phyloP scores from a whole-genome alignment of 257 asterid genomes.

The Echites panduratus region DNA sequence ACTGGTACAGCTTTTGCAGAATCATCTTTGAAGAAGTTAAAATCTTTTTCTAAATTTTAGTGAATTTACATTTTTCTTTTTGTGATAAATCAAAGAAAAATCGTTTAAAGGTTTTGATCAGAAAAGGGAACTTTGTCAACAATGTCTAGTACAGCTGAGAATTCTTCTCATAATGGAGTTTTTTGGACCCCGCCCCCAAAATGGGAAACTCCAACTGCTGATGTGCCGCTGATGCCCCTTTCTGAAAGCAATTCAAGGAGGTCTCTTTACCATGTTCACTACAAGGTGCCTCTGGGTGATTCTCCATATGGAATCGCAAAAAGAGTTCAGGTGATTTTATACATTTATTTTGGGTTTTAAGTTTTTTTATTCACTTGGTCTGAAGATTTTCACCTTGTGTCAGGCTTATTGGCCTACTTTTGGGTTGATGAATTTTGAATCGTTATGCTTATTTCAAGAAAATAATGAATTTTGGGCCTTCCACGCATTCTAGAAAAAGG shows the following conservation, averaged over 20 bases:
- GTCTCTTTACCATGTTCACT: constrained; percentile 52
- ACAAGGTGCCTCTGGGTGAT: constrained; percentile 79
- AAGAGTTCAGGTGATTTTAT: constrained; percentile 61
- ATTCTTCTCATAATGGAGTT: not conserved
- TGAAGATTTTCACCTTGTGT: not conserved
- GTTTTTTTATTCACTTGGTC: not conserved
- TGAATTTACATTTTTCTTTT: not conserved
- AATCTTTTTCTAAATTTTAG: not conserved
- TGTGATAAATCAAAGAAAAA: not conserved
- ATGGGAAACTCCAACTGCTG: not conserved
- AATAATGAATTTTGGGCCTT: not conserved
- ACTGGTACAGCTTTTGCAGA: not conserved
- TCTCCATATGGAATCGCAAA: constrained; percentile 91
- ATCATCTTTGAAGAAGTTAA: not conserved
- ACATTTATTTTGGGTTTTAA: not conserved
- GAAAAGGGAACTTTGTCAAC: not conserved
- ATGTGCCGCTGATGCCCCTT: constrained; percentile 33
- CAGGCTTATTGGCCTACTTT: not conserved
- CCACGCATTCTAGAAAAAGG: not conserved
- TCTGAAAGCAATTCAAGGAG: constrained; percentile 49
- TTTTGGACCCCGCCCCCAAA: constrained; percentile 7
- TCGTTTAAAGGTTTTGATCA: not conserved
- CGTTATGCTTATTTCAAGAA: not conserved
- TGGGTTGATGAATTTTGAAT: not conserved
- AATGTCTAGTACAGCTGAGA: not conserved